Conservation (phyloP, 2,329 filamentous ascomycete species). For the Penicillium thymicola region DNA sequence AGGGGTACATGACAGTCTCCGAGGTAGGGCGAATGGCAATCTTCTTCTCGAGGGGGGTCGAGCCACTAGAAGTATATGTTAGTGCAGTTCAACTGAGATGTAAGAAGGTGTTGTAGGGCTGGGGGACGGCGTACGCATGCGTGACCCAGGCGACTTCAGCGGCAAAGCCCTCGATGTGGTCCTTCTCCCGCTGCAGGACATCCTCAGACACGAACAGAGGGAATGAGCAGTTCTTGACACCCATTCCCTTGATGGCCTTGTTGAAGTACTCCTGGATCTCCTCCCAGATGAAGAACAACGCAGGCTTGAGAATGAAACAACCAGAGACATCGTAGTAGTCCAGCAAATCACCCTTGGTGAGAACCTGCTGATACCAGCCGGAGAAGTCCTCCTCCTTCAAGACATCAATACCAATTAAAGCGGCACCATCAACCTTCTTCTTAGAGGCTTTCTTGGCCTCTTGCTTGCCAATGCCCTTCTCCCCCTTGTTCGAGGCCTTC, state of each 20-base stretch:
- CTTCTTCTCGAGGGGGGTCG: constrained; percentile 83
- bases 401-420: constrained; percentile 81
- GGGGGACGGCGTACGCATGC: constrained; percentile 40
- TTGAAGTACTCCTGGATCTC: constrained; percentile 59
- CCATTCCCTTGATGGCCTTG: constrained; percentile 77
- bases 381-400: constrained; percentile 83
- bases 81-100: neutral
- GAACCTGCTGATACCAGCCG: constrained; percentile 96
- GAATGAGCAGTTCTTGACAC: constrained; percentile 94
- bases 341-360: constrained; percentile 95
- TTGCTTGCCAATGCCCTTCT: constrained; percentile 16
- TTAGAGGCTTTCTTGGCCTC: constrained; percentile 25
- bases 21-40: constrained; percentile 67
- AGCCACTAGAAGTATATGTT: constrained; percentile 59
- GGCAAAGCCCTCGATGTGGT: constrained; percentile 97
- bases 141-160: constrained; percentile 59
- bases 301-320: constrained; percentile 86
- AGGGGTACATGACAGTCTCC: constrained; percentile 87
- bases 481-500: constrained; percentile 34
- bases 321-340: constrained; percentile 98
- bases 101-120: neutral
- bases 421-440: constrained; percentile 59
- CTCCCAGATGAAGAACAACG: constrained; percentile 67
- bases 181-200: constrained; percentile 82
- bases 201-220: constrained; percentile 93